Conservation (phyloP, 2,329 filamentous ascomycete genomes). For the Ascochyta koolunga region DNA sequence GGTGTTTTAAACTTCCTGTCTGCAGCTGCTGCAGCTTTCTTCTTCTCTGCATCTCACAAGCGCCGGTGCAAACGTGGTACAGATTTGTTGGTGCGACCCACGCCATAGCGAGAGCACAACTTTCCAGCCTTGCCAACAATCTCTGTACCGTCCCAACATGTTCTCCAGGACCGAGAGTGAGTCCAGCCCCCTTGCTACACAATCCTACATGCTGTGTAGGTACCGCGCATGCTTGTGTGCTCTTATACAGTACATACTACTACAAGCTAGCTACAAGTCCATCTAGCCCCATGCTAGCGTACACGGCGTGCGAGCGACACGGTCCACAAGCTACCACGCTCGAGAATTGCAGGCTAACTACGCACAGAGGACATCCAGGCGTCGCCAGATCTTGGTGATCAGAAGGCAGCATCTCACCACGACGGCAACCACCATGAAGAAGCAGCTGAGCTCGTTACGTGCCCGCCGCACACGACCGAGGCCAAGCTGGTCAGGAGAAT, state of each 20-base stretch:
- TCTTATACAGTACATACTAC: conserved; percentile 16
- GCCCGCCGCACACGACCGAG: conserved; percentile 58
- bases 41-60: conserved; percentile 5
- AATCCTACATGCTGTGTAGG: neutral
- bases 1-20: neutral
- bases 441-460: conserved; percentile 46
- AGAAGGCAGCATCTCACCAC: conserved; percentile 29
- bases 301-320: neutral
- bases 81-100: conserved; percentile 7
- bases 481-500: conserved; percentile 53
- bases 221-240: neutral
- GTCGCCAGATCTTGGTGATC: conserved; percentile 24
- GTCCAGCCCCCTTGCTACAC: conserved; percentile 13
- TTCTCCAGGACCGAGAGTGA: conserved; percentile 43
- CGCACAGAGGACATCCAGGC: conserved; percentile 22
- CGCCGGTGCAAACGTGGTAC: conserved; percentile 9
- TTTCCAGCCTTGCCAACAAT: conserved; percentile 1
- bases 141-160: conserved; percentile 26
- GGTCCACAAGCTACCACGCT: neutral
- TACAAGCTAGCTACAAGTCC: conserved; percentile 10
- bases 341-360: conserved; percentile 16
- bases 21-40: conserved; percentile 1
- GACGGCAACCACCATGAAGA: conserved; percentile 47
- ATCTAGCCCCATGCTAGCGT: conserved; percentile 4
- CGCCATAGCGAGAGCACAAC: neutral